A percentile compares a stretch with the other conserved stretches of the same genome.
Evolutionary conservation across 2,329 filamentous ascomycete species (phyloP).

Genomic region (Paramyrothecium sp.): DNA sequence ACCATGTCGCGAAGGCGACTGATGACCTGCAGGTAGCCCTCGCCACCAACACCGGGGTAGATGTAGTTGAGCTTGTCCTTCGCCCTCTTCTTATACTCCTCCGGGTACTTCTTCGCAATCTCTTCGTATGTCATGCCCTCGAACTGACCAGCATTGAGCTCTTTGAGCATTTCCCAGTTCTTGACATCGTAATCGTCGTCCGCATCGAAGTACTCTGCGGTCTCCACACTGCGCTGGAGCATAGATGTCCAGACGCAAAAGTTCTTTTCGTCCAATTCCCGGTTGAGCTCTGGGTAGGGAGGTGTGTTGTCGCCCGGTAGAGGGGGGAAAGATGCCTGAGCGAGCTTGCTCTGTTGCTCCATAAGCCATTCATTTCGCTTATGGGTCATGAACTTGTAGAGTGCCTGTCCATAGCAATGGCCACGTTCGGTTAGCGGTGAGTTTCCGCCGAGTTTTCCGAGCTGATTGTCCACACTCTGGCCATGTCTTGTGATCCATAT

Average conservation of each 20-base stretch:
- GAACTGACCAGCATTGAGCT: conserved; percentile 89
- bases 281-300: conserved; percentile 82
- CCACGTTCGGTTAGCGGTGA: conserved; percentile 81
- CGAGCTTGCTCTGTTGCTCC: conserved; percentile 75
- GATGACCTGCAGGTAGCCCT: conserved; percentile 96
- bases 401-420: conserved; percentile 71
- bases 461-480: conserved; percentile 82
- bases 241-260: conserved; percentile 99
- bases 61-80: conserved; percentile 92
- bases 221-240: conserved; percentile 86
- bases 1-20: conserved; percentile 94
- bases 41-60: conserved; percentile 92
- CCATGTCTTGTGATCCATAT: conserved; percentile 98
- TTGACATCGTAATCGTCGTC: conserved; percentile 97
- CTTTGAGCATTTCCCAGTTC: conserved; percentile 96
- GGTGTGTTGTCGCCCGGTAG: conserved; percentile 88
- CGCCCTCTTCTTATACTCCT: conserved; percentile 78
- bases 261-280: conserved; percentile 73
- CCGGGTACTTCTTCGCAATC: conserved; percentile 74
- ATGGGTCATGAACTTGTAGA: conserved; percentile 80
- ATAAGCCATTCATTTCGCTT: conserved; percentile 81
- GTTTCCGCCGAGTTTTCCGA: conserved; percentile 88
- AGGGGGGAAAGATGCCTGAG: conserved; percentile 81
- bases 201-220: conserved; percentile 80
- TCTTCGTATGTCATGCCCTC: conserved; percentile 94